Base-by-base conservation (phyloP, 2,329 filamentous ascomycete genomes). In the Penicillium psychrosexuale region DNA sequence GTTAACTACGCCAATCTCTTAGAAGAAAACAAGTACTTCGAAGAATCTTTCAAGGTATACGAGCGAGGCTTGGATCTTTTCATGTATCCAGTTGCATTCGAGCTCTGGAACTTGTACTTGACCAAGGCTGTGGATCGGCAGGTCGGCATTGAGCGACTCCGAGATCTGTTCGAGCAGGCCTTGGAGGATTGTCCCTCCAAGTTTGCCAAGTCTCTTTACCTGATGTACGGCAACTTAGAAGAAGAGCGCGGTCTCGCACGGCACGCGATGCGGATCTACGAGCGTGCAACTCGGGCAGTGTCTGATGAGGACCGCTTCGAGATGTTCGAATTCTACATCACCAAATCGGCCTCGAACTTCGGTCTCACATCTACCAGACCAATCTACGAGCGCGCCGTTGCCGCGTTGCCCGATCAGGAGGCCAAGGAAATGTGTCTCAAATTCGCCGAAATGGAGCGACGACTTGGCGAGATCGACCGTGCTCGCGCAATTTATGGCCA, bases 251-350 rank as follows among this genome's bases (percentile, higher is more conserved):
- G 94, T 1, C 84, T 99, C 15, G 93, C 94, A 11, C 84, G 95
- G 47, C 93, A 97, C 71, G 95, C 95, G 2, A 99, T 99, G 94
- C 89, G 94, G 56, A 99, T 99, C 64, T 99, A 99, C 75, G 95
- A 99, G 77, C 88, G 94, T 55, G 94, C 94, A 8, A 99, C 94
- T 5, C 86, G 94, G 31, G 92, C 93, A 12, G 95, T 99, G 3
- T 88, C 90, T 13, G 94, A 99, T 67, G 93, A 97, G 68, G 93
- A 99, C 72, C 84, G 91, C 49, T 87, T 92, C 57, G 91, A 96
- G 67, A 97, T 99, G 92, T 99, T 97, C 79, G 94, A 96, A 73
- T 96, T 97, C 71, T 99, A 99, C 78, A 97, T 99, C 70, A 97
- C 93, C 55, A 97, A 99, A 73, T 97, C 92, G 0, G 94, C 94